phyloP scores from a whole-genome alignment of 805 yeast genomes.

The Nakazawaea siamensis region DNA sequence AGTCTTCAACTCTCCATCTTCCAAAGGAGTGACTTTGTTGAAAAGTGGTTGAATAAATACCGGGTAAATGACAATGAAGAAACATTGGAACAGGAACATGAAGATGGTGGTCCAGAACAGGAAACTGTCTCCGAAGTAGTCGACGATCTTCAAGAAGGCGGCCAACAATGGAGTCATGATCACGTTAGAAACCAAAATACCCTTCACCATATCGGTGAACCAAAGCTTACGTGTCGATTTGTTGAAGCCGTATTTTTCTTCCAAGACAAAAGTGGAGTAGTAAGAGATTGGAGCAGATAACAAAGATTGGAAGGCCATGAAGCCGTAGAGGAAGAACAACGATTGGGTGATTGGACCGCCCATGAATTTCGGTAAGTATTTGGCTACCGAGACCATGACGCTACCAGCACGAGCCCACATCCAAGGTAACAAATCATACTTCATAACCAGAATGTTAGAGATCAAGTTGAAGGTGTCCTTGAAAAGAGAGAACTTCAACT shows the following conservation, averaged over 20 bases:
- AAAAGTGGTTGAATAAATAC: slow-evolving; percentile 86
- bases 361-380: slow-evolving; percentile 15
- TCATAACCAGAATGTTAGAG: slow-evolving; percentile 50
- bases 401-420: slow-evolving; percentile 47
- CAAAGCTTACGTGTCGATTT: slow-evolving; percentile 70
- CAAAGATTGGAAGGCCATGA: slow-evolving; percentile 42
- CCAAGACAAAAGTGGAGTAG: slow-evolving; percentile 79
- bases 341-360: slow-evolving; percentile 67
- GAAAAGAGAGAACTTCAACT: slow-evolving; percentile 59
- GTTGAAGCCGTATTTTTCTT: slow-evolving; percentile 90
- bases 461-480: slow-evolving; percentile 40
- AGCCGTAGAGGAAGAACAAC: slow-evolving; percentile 49
- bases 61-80: slow-evolving; percentile 72
- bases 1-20: slow-evolving; percentile 78
- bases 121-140: slow-evolving; percentile 71
- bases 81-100: slow-evolving; percentile 60
- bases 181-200: slow-evolving; percentile 39
- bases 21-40: slow-evolving; percentile 84
- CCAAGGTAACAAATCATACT: slow-evolving; percentile 55
- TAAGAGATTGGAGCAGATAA: slow-evolving; percentile 60
- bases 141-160: slow-evolving; percentile 73
- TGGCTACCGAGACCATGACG: slow-evolving; percentile 21
- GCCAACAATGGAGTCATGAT: slow-evolving; percentile 71
- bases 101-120: slow-evolving; percentile 73
- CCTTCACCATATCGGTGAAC: slow-evolving; percentile 65